Evolutionary conservation across 192 early-diverging fungal genomes (phyloP).

Genomic region (Backusella parvicylindrica): DNA sequence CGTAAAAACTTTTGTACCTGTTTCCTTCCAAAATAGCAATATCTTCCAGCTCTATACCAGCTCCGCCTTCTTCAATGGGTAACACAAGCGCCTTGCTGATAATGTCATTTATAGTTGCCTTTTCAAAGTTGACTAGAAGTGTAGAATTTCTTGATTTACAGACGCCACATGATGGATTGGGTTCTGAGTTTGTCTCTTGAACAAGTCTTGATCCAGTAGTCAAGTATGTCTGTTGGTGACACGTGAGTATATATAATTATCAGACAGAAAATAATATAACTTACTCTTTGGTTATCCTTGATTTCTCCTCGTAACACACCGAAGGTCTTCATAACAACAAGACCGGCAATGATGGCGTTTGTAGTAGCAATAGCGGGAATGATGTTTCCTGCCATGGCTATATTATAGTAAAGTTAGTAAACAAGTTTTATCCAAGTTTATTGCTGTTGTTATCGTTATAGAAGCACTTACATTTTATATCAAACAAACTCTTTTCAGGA

Average conservation of each 20-base stretch:
- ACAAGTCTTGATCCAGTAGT: conserved; percentile 60
- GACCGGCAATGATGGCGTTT: conserved; percentile 93
- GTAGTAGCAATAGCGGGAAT: conserved; percentile 98
- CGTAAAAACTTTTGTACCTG: conserved; percentile 43
- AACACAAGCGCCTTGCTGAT: conserved; percentile 43
- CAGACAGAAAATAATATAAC: not conserved
- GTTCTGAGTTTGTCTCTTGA: conserved; percentile 58
- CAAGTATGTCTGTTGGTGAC: conserved; percentile 48
- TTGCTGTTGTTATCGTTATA: not conserved
- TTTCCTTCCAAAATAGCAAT: conserved; percentile 66
- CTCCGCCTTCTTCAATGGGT: conserved; percentile 39
- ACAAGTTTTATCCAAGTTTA: not conserved
- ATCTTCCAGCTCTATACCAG: conserved; percentile 63
- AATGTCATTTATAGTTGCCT: conserved; percentile 66
- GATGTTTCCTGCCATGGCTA: conserved; percentile 98
- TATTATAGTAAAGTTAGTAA: conserved; percentile 13
- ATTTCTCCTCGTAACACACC: conserved; percentile 59
- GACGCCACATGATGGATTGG: conserved; percentile 75
- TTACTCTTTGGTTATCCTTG: conserved; percentile 54
- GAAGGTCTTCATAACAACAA: conserved; percentile 88
- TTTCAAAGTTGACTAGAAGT: conserved; percentile 53
- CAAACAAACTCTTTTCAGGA: conserved; percentile 73
- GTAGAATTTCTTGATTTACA: conserved; percentile 65
- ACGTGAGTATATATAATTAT: not conserved
- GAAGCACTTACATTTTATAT: conserved; percentile 70